Evolutionary conservation across 768 basidiomycete genomes (phyloP).

Genomic region (Amanita muscaria): DNA sequence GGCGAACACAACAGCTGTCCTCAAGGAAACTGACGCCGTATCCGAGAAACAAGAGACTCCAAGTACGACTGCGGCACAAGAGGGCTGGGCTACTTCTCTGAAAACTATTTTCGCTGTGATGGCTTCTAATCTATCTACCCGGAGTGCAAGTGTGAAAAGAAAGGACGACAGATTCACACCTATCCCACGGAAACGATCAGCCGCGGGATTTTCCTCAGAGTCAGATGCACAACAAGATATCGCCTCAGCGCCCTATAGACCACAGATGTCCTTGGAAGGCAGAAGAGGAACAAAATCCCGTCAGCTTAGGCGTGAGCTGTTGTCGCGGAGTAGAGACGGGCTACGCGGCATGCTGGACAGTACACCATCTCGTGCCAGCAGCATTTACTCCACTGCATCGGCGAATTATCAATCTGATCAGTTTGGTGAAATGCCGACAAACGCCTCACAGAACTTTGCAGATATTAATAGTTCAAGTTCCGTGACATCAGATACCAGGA

Average conservation of each 20-base stretch:
- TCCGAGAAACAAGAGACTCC: not conserved
- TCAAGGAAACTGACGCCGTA: not conserved
- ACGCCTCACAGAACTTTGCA: no score
- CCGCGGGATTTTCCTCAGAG: not conserved
- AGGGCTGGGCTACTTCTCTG: slow-evolving; percentile 35
- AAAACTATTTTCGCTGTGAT: slow-evolving; percentile 41
- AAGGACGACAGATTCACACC: slow-evolving; percentile 18
- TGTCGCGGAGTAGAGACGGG: slow-evolving; percentile 4
- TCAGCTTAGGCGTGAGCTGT: slow-evolving; percentile 3
- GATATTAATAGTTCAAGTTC: no score
- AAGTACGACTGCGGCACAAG: slow-evolving; percentile 11
- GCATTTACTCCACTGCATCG: slow-evolving; percentile 19
- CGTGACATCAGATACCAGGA: no score
- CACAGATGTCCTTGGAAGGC: slow-evolving; percentile 11
- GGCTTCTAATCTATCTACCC: slow-evolving; percentile 29
- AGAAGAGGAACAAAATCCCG: slow-evolving; percentile 11
- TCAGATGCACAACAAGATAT: not conserved
- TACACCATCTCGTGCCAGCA: slow-evolving; percentile 15
- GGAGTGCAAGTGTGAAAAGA: slow-evolving; percentile 3
- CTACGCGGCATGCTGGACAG: slow-evolving; percentile 5
- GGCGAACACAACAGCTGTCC: not conserved
- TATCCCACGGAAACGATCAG: slow-evolving; percentile 14
- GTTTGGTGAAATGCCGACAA: not conserved
- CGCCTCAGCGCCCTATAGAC: slow-evolving; percentile 2
- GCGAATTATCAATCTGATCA: not conserved